Evolutionary conservation across 345 rosid genomes (phyloP).

Genomic region (Melastoma malabathricum): DNA sequence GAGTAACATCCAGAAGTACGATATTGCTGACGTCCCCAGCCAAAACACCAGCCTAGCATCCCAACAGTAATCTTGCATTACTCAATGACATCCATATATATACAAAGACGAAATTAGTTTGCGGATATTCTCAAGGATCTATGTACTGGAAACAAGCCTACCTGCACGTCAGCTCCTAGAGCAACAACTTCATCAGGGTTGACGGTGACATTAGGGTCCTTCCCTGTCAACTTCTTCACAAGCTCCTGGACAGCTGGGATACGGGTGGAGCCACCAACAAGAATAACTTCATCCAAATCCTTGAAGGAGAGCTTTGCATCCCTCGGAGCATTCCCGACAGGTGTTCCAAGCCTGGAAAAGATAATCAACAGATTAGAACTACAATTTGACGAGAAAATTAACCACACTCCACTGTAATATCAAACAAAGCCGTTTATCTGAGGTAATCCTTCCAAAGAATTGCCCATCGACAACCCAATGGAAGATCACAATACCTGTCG

Average conservation of each 20-base stretch:
- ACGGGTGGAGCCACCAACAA: conserved; percentile 98
- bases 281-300: conserved; percentile 89
- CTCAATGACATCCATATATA: too few relatives aligned
- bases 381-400: too few relatives aligned
- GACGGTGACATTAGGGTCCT: conserved; percentile 90
- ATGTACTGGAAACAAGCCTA: too few relatives aligned
- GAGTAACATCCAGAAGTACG: conserved; percentile 80
- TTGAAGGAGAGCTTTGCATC: conserved; percentile 83
- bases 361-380: too few relatives aligned
- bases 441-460: too few relatives aligned
- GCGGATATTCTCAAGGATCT: too few relatives aligned
- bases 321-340: conserved; percentile 69
- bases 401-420: too few relatives aligned
- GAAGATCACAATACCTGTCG: conserved; percentile 31
- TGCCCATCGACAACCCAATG: too few relatives aligned
- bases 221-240: conserved; percentile 79
- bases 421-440: too few relatives aligned
- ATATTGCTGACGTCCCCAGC: conserved; percentile 95
- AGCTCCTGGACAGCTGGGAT: conserved; percentile 95
- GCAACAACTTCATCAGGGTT: conserved; percentile 99
- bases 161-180: conserved; percentile 98
- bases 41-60: conserved; percentile 78
- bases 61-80: too few relatives aligned
- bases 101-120: too few relatives aligned
- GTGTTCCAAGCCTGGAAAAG: conserved; percentile 62